Conservation (phyloP, 306 rosid species). For the Citrullus colocynthis region DNA sequence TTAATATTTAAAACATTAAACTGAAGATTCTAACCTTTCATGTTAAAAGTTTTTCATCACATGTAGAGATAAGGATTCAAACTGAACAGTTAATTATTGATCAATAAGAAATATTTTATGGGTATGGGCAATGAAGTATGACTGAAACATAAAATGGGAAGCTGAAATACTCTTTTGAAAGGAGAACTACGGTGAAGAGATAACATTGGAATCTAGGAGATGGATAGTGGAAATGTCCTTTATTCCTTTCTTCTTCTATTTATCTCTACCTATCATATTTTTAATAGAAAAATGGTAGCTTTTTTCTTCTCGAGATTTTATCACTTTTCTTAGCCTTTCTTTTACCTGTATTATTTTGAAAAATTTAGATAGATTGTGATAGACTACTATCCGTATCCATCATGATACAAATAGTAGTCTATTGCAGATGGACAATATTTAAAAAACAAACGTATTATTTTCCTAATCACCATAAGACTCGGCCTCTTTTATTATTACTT, state of each 20-base stretch:
- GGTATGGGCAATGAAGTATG: background rate
- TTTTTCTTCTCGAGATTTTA: background rate
- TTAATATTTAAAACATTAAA: too few relatives aligned
- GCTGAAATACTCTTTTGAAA: background rate
- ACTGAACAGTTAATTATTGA: background rate
- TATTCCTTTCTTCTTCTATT: constrained; percentile 2
- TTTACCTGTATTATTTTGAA: background rate
- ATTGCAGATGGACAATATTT: too few relatives aligned
- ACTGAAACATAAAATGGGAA: background rate
- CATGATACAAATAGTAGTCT: too few relatives aligned
- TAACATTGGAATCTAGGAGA: background rate
- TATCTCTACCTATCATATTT: background rate
- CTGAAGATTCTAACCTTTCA: too few relatives aligned
- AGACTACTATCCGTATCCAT: too few relatives aligned
- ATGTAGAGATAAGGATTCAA: background rate
- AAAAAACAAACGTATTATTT: background rate
- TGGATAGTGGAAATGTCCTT: constrained; percentile 6
- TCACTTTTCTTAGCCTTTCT: background rate
- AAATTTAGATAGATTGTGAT: too few relatives aligned
- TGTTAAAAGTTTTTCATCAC: background rate
- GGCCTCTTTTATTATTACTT: background rate
- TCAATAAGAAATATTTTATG: background rate
- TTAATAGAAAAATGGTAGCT: background rate
- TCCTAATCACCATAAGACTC: background rate
- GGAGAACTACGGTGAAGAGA: background rate